These are phyloP conservation scores for Penicillium sp. DNA, from an alignment of 2,329 filamentous ascomycete genomes.

Conservation along the genomic window DNA sequence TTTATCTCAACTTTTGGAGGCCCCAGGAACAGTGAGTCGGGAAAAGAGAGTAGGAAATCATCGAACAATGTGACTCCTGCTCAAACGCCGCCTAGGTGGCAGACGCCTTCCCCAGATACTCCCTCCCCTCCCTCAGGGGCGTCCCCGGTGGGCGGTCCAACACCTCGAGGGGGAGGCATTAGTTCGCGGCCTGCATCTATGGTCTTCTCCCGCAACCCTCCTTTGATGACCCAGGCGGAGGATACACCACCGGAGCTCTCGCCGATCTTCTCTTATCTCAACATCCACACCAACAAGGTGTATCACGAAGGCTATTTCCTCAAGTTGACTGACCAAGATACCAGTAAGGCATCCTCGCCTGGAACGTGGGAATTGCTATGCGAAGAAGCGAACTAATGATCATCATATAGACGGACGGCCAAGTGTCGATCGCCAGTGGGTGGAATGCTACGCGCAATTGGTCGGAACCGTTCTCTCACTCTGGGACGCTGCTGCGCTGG, in stretches of 20 bases:
- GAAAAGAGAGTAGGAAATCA: conserved; percentile 38
- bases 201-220: conserved; percentile 79
- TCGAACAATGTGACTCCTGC: conserved; percentile 21
- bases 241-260: conserved; percentile 90
- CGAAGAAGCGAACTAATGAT: conserved; percentile 30
- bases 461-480: conserved; percentile 91
- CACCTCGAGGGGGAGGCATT: conserved; percentile 48
- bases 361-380: neutral
- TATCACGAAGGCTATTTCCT: conserved; percentile 98
- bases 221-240: conserved; percentile 76
- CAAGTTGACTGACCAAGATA: conserved; percentile 92
- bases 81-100: conserved; percentile 26
- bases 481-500: conserved; percentile 91
- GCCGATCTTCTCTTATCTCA: conserved; percentile 90
- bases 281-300: conserved; percentile 91
- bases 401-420: conserved; percentile 70
- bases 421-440: conserved; percentile 83
- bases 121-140: conserved; percentile 34
- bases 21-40: conserved; percentile 28
- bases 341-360: conserved; percentile 61
- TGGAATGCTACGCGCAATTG: conserved; percentile 94
- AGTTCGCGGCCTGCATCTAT: conserved; percentile 76
- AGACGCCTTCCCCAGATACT: conserved; percentile 38
- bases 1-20: conserved; percentile 67
- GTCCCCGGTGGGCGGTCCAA: conserved; percentile 40